phyloP scores from a whole-genome alignment of 768 basidiomycete species.

The Tylopilus plumbeoviolaceoides region DNA sequence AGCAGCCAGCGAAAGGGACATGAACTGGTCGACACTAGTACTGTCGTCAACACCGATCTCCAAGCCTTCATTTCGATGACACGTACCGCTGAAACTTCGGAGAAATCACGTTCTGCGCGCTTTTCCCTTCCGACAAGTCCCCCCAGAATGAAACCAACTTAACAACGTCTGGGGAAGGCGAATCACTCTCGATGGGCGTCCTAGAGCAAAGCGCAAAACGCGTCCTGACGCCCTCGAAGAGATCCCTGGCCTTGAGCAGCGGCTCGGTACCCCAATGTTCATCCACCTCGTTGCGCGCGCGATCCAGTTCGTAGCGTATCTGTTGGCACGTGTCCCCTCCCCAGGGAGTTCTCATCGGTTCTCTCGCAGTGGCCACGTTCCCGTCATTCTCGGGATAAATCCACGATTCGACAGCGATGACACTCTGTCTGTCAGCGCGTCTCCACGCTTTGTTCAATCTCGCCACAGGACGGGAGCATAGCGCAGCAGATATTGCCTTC shows the following conservation, averaged over 20 bases:
- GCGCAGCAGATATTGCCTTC: constrained; percentile 65
- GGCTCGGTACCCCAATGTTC: constrained; percentile 41
- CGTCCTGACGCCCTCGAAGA: constrained; percentile 53
- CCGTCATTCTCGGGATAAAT: constrained; percentile 42
- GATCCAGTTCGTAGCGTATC: constrained; percentile 45
- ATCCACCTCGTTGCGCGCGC: constrained; percentile 43
- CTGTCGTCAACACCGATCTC: background rate
- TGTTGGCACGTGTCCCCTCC: constrained; percentile 53
- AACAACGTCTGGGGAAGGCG: constrained; percentile 43
- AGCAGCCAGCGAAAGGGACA: constrained; percentile 69
- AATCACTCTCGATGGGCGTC: constrained; percentile 33
- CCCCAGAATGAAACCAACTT: constrained; percentile 58
- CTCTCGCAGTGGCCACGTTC: constrained; percentile 23
- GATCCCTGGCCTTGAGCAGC: constrained; percentile 37
- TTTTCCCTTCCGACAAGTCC: constrained; percentile 38
- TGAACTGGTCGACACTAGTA: constrained; percentile 68
- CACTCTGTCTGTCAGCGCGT: constrained; percentile 57
- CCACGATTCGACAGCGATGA: constrained; percentile 65
- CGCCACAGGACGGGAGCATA: constrained; percentile 72
- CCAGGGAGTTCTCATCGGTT: constrained; percentile 62
- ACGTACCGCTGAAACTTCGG: constrained; percentile 63
- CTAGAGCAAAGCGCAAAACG: constrained; percentile 51
- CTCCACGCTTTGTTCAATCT: constrained; percentile 79
- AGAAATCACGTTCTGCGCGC: constrained; percentile 38
- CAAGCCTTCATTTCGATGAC: background rate